Conservation (phyloP, 768 basidiomycete species). For the Pulveroboletus sp. region DNA sequence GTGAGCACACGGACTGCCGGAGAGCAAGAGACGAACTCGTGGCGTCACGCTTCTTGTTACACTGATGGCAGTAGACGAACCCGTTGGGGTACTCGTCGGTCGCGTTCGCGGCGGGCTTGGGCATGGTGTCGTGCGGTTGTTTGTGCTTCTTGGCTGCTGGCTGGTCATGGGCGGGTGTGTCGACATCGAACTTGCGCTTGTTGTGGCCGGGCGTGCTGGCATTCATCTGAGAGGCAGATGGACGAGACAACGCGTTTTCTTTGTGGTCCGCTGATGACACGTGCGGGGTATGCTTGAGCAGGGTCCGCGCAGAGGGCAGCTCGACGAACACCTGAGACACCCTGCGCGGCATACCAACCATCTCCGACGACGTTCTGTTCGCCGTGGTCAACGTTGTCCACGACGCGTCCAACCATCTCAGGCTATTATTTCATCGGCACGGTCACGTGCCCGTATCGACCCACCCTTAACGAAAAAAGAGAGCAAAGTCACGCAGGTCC, state of each 20-base stretch:
- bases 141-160: slow-evolving; percentile 21
- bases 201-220: slow-evolving; percentile 33
- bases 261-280: slow-evolving; percentile 37
- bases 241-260: slow-evolving; percentile 45
- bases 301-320: slow-evolving; percentile 41
- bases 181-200: slow-evolving; percentile 51
- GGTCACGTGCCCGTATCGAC: slow-evolving; percentile 28
- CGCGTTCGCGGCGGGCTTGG: slow-evolving; percentile 17
- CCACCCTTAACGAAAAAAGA: slow-evolving; percentile 33
- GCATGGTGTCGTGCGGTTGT: slow-evolving; percentile 27
- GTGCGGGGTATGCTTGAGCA: slow-evolving; percentile 21
- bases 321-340: slow-evolving; percentile 55
- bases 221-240: slow-evolving; percentile 27
- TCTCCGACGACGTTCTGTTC: slow-evolving; percentile 10
- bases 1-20: slow-evolving; percentile 6
- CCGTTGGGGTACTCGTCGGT: slow-evolving; percentile 35
- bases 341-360: slow-evolving; percentile 29
- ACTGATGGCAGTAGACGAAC: slow-evolving; percentile 69
- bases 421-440: slow-evolving; percentile 21
- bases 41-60: slow-evolving; percentile 57
- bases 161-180: slow-evolving; percentile 13
- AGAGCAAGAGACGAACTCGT: slow-evolving; percentile 37
- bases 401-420: slow-evolving; percentile 20
- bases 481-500: background rate
- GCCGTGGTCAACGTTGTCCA: slow-evolving; percentile 15